These are phyloP conservation scores for Chaetoscypha palmicola DNA, from an alignment of 2,329 filamentous ascomycete genomes.

Conservation along the genomic window DNA sequence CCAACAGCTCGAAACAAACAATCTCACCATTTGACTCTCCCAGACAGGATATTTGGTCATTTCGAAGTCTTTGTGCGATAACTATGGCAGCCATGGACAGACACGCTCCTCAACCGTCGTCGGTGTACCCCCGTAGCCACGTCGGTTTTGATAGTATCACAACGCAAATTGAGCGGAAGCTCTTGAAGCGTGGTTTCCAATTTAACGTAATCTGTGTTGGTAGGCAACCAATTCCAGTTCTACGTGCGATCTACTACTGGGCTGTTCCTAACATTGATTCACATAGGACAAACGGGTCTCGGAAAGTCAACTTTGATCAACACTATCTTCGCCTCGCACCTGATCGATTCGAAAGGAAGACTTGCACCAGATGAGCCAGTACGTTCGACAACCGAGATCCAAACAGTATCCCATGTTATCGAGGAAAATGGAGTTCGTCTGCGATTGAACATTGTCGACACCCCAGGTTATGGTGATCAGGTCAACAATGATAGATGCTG, in stretches of 20 bases:
- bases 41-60: constrained; percentile 8
- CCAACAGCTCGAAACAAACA: constrained; percentile 5
- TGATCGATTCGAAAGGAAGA: constrained; percentile 98
- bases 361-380: constrained; percentile 87
- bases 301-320: constrained; percentile 99
- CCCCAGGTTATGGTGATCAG: constrained; percentile 93
- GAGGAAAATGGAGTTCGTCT: constrained; percentile 99
- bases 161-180: constrained; percentile 98
- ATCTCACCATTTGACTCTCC: constrained; percentile 3
- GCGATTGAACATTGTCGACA: constrained; percentile 97
- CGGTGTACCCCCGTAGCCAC: constrained; percentile 84
- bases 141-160: constrained; percentile 99
- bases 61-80: constrained; percentile 12
- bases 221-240: too few species aligned
- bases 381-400: constrained; percentile 94
- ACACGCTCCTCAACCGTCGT: constrained; percentile 29
- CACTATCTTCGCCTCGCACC: constrained; percentile 98
- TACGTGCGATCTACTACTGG: constrained; percentile 2
- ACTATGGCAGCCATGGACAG: constrained; percentile 31
- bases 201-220: constrained; percentile 99
- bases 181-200: constrained; percentile 98
- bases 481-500: constrained; percentile 99
- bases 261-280: constrained; percentile 21
- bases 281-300: constrained; percentile 93
- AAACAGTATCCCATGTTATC: constrained; percentile 96